phyloP scores from a whole-genome alignment of 2,329 filamentous ascomycete species.

The Colletotrichum camelliae region DNA sequence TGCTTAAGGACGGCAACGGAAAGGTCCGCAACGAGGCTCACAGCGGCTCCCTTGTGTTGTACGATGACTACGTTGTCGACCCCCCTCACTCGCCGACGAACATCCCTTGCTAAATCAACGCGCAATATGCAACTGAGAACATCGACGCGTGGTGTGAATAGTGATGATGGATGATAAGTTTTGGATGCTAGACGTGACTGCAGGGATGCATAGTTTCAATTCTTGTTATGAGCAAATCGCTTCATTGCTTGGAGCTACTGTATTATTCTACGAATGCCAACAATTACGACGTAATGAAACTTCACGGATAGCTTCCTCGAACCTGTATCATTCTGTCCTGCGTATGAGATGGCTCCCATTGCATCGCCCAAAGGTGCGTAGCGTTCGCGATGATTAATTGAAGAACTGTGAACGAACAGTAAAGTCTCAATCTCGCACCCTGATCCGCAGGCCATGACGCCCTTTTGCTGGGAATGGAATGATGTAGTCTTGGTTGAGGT shows the following conservation, averaged over 20 bases:
- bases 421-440: background rate
- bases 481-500: background rate
- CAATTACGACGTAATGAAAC: background rate
- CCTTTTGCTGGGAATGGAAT: background rate
- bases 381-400: background rate
- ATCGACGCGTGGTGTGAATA: background rate
- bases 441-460: background rate
- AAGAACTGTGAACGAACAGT: background rate
- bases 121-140: background rate
- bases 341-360: background rate
- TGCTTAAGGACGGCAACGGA: background rate
- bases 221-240: background rate
- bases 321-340: background rate
- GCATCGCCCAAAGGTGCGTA: background rate
- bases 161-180: background rate
- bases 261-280: background rate
- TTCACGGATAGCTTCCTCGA: too few relatives aligned
- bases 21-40: background rate
- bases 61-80: conserved; percentile 5
- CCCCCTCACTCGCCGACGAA: background rate
- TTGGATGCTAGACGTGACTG: background rate
- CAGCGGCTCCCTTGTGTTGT: background rate
- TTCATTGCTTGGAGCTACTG: background rate
- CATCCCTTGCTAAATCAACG: background rate
- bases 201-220: background rate